Base-by-base conservation (phyloP, 805 yeast genomes). In the Lachancea sp. region DNA sequence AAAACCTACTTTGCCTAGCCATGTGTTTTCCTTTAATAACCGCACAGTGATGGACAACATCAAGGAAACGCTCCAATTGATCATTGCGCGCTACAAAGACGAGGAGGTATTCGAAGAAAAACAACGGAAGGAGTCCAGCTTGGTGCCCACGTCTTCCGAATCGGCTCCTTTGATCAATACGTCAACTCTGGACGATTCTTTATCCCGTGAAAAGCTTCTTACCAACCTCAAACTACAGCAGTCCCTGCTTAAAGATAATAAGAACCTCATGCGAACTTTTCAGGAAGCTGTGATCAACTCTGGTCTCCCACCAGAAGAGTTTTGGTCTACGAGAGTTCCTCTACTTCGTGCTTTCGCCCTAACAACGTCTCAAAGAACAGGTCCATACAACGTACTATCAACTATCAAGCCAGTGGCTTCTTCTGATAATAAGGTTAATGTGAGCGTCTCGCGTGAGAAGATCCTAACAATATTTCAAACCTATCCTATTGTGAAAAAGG, bases 381-480 rank as follows among this genome's bases (percentile, higher is more conserved):
- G 98, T 0, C 92, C 96, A 0, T 92, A 89, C 59, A 92, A 92
- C 56, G 97, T 92, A 0, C 66, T 92, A 39, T 83, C 95, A 32
- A 87, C 97, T 0, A 90, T 92, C 47, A 86, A 84, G 55, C 96
- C 97, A 0, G 90, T 87, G 6, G 95, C 96, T 0, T 80, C 94
- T 0, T 76, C 86, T 40, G 97, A 90, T 55, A 90, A 90, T 62
- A 86, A 87, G 58, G 95, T 90, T 42, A 89, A 88, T 60, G 95
- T 92, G 36, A 82, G 88, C 40, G 83, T 92, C 24, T 85, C 98
- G 0, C 70, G 96, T 41, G 97, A 89, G 45, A 88, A 83, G 45
- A 89, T 92, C 54, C 80, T 77, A 42, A 94, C 83, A 47, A 87
- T 92, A 17, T 89, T 92, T 58, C 85, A 80, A 38, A 95, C 90